Evolutionary conservation across 148 eudicot genomes (phyloP), one percentile per base, ranked within the genome.

Genomic region (Arctostaphylos glauca): DNA sequence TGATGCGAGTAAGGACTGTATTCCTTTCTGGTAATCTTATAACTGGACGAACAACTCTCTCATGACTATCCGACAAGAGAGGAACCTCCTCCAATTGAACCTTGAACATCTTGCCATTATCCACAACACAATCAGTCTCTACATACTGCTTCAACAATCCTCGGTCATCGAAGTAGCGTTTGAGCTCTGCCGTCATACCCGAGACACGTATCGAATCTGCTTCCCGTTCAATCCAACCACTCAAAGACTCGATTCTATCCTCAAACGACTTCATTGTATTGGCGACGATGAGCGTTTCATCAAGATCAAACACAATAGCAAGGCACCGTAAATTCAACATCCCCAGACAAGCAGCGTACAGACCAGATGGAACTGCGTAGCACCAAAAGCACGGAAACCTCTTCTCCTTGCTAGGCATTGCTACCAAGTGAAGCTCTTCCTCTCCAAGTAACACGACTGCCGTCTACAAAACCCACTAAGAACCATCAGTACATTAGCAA

Each of bases 321-420:
- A 96, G 86, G 78, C 99, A 96, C n/a, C 99, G 86, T 62, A 88
- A 67, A 81, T 96, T 96, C 77, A 96, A 86, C 99, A 96, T 92
- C 75, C 90, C 89, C 71, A 94, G 82, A 83, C 98, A 94, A 10
- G 93, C 77, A 18, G 80, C 75, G 49, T 94, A 96, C 47, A 93
- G 77, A 43, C 93, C 91, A 44, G 70, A 58, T 9, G 93, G 91
- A 71, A 93, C 92, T 0, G 88, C 76, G 73, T 86, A 96, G 79
- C 98, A 93, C 99, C 99, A 96, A 84, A 96, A 96, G 76, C 99
- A 96, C 0, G 99, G 99, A 84, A 93, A 93, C 72, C 89, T 96
- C 90, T 96, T 94, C 86, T 88, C 92, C 86, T 90, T 96, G 62
- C 99, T 96, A 9, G 95, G 93, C 98, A 94, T 94, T 81, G 99